Conservation (phyloP, 768 basidiomycete species). For the Vishniacozyma victoriae region DNA sequence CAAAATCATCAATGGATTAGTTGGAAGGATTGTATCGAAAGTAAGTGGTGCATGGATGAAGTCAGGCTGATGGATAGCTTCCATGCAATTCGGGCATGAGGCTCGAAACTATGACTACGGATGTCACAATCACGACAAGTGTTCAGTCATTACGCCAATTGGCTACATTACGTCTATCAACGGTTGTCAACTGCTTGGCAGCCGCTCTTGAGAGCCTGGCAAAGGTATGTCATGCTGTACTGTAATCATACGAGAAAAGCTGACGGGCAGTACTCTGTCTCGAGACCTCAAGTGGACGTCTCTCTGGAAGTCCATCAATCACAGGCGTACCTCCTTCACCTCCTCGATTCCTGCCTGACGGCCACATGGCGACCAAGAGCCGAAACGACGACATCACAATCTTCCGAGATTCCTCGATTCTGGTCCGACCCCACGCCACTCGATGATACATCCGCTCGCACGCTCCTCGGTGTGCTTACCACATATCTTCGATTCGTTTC, state of each 20-base stretch:
- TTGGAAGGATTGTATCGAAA: conserved; percentile 74
- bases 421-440: conserved; percentile 65
- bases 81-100: conserved; percentile 76
- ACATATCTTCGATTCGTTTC: conserved; percentile 71
- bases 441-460: conserved; percentile 74
- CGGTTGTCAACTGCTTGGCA: conserved; percentile 70
- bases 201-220: conserved; percentile 71
- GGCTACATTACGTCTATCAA: conserved; percentile 67
- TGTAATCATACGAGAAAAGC: too few relatives aligned
- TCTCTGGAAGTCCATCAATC: conserved; percentile 75
- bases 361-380: conserved; percentile 63
- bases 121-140: conserved; percentile 67
- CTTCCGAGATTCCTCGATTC: conserved; percentile 46
- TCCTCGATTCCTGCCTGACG: conserved; percentile 69
- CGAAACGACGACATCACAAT: conserved; percentile 46
- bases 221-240: conserved; percentile 53
- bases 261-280: conserved; percentile 20
- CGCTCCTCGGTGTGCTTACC: conserved; percentile 74
- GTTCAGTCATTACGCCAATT: conserved; percentile 75
- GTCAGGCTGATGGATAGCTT: conserved; percentile 54
- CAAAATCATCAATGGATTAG: conserved; percentile 72
- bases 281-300: conserved; percentile 46
- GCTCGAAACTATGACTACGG: conserved; percentile 67
- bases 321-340: conserved; percentile 76
- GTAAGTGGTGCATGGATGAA: conserved; percentile 48